Evolutionary conservation across 148 eudicot species (phyloP), one percentile per base, ranked within the genome.

Genomic region (Rhododendron kiyosumense): DNA sequence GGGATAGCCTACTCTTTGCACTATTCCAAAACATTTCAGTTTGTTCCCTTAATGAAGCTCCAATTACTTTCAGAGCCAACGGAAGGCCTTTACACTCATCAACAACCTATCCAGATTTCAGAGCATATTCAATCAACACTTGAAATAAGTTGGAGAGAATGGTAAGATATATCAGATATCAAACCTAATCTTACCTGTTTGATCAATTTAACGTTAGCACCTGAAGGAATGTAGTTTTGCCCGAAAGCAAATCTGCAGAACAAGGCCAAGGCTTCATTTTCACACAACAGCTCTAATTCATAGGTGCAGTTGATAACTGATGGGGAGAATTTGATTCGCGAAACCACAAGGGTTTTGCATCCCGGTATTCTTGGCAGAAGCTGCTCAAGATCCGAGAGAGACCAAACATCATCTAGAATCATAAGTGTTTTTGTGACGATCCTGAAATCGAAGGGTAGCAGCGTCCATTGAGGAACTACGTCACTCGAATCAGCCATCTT

Each of bases 371-470:
- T 87, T 67, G 91, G 86, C 81, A 93, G 83, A 48, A 96, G 93
- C 84, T 93, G 95, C 67, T 91, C 92, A 5, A 96, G 92, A 46
- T 85, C 95, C 0, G 93, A 85, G 48, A 92, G 90, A 1, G 97
- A 89, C 98, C 98, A 96, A 83, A 96, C 98, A 89, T 96, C 98
- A 90, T 96, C 98, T 85, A 96, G 88, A 76, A 96, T 90, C 83
- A 96, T 88, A 2, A 96, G 95, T 10, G 91, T 85, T 43, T 82
- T 78, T 4, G 85, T 59, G 36, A 51, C 87, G 30, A 69, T 20
- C 18, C 54, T 90, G 52, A 74, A 84, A 20, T 90, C 87, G 82
- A 74, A 89, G 51, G 87, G 87, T 6, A 85, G 81, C 36, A 87
- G 83, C 36, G 73, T 86, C 90, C 91, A 88, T 24, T 88, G 90